phyloP scores from a whole-genome alignment of 1,284 basidiomycete species.

The Wolfiporia cocos region DNA sequence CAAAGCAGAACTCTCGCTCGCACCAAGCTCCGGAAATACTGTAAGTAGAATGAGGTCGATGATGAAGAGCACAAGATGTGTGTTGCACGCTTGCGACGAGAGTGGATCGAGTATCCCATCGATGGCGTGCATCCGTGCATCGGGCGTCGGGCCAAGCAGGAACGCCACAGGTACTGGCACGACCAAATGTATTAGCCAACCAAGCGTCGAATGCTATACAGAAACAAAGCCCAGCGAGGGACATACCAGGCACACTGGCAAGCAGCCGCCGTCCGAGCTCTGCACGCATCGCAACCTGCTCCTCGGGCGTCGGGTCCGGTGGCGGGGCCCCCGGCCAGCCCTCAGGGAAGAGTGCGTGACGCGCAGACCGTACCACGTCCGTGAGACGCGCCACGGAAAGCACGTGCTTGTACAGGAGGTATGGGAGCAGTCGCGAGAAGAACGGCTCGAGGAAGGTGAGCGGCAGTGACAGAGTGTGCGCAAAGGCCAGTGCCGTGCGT shows the following conservation, averaged over 20 bases:
- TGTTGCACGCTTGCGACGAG: conserved; percentile 52
- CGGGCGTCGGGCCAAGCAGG: conserved; percentile 42
- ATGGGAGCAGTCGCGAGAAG: conserved; percentile 50
- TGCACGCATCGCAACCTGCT: conserved; percentile 56
- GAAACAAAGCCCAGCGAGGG: no score
- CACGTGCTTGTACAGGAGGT: conserved; percentile 49
- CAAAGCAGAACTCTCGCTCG: conserved; percentile 12
- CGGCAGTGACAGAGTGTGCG: conserved; percentile 24
- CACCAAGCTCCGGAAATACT: conserved; percentile 62
- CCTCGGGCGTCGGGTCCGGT: conserved; percentile 62
- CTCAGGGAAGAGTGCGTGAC: conserved; percentile 70
- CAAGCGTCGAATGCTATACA: conserved; percentile 1
- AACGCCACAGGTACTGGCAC: conserved; percentile 29
- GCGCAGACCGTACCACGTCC: conserved; percentile 41
- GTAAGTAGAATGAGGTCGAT: conserved; percentile 56
- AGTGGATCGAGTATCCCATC: conserved; percentile 52
- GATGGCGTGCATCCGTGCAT: conserved; percentile 34
- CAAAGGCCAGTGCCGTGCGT: conserved; percentile 21
- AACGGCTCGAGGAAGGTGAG: conserved; percentile 22
- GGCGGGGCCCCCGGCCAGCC: conserved; percentile 70
- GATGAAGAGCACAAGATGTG: conserved; percentile 58
- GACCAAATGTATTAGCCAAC: not conserved
- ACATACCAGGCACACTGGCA: conserved; percentile 40
- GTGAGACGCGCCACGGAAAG: conserved; percentile 48
- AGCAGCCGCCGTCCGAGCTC: conserved; percentile 42